These are phyloP conservation scores for Daldinia loculata DNA, from an alignment of 495 filamentous ascomycete genomes.

Conservation along the genomic window DNA sequence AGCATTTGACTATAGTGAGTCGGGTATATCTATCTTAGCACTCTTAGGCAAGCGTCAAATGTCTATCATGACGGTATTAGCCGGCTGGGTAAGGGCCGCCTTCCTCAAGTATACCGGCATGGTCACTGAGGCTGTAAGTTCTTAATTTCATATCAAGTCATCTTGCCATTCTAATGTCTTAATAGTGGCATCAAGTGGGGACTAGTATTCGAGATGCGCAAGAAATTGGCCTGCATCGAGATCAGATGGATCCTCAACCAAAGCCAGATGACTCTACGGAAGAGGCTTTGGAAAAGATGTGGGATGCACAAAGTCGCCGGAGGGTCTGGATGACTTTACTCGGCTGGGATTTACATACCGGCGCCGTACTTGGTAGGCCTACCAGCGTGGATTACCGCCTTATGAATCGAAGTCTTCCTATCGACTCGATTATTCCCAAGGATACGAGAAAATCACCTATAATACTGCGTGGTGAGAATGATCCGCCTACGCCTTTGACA, in stretches of 20 bases:
- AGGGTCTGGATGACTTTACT: constrained; percentile 65
- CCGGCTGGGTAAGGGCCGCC: constrained; percentile 61
- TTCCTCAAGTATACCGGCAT: constrained; percentile 61
- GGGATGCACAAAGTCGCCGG: constrained; percentile 62
- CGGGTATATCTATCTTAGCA: constrained; percentile 59
- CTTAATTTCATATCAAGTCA: neutral
- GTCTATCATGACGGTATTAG: constrained; percentile 62
- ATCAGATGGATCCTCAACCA: constrained; percentile 53
- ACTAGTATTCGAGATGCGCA: constrained; percentile 67
- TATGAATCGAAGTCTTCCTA: constrained; percentile 50
- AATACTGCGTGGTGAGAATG: constrained; percentile 46
- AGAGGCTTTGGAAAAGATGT: constrained; percentile 58
- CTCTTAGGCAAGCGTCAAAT: constrained; percentile 65
- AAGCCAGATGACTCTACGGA: constrained; percentile 51
- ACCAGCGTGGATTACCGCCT: constrained; percentile 60
- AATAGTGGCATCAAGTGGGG: constrained; percentile 67
- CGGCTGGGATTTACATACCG: constrained; percentile 68
- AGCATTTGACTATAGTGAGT: constrained; percentile 66
- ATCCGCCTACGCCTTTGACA: constrained; percentile 56
- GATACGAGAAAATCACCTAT: constrained; percentile 48
- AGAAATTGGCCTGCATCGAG: constrained; percentile 68
- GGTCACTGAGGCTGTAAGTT: constrained; percentile 58
- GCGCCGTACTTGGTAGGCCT: constrained; percentile 66
- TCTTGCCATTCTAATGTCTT: constrained; percentile 32
- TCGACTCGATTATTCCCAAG: constrained; percentile 50